Evolutionary conservation across 495 filamentous ascomycete genomes (phyloP), one percentile per base, ranked within the genome.

Genomic region (Aspergillus indologenus): DNA sequence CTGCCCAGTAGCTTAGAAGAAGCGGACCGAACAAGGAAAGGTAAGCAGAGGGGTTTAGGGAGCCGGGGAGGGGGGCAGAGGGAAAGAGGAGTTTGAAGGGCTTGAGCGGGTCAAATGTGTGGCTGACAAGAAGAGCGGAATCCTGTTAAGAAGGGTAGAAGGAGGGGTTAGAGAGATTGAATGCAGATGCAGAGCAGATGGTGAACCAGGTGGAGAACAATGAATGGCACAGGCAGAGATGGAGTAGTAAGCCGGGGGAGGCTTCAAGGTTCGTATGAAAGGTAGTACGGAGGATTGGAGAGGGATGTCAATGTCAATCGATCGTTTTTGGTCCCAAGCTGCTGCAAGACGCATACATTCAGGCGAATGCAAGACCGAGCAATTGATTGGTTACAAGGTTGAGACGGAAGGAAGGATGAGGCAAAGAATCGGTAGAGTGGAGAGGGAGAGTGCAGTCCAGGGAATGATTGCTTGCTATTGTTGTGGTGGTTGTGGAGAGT

Each of bases 21-120:
- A 47, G 21, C 34, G 52, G 2, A 22, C 19, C 42, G 60, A 57
- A 57, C 47, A 62, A 57, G 56, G 52, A 55, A 47, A 29, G 45
- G 24, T 17, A 45, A 40, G 34, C 5, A 17, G 29, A 21, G 50
- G 17, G n/a, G 40, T 26, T 22, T 43, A 54, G 20, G 14, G 54
- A 42, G 45, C 34, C 48, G 45, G 24, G 29, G 19, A 45, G 45
- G 17, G 34, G 23, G 44, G 22, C 45, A 34, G 52, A 19, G 50
- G 18, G 43, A 47, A 20, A 47, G 61, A 45, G 59, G 24, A 47
- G 34, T 46, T 47, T 49, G 45, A 19, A 56, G 23, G n/a, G n/a
- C n/a, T n/a, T n/a, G n/a, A n/a, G n/a, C n/a, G n/a, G n/a, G n/a
- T n/a, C n/a, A n/a, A n/a, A n/a, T n/a, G n/a, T 26, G 45, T 24